Evolutionary conservation across 768 basidiomycete species (phyloP).

Genomic region (Xerocomus potaroensis): DNA sequence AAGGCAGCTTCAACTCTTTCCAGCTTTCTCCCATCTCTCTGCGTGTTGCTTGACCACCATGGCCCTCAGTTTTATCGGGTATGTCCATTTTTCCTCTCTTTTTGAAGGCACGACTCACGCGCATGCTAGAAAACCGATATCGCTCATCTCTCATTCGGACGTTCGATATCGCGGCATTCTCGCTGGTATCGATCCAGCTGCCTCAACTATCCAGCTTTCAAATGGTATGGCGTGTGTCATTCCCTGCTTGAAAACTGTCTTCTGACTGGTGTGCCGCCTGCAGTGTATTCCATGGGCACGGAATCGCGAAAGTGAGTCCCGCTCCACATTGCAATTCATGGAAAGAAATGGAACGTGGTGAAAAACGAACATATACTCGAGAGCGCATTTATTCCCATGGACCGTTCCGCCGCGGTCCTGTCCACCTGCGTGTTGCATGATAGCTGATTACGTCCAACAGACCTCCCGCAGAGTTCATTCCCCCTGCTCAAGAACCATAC

Average conservation of each 20-base stretch:
- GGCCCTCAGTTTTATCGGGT: constrained; percentile 79
- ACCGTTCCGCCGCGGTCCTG: constrained; percentile 45
- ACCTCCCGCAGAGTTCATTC: constrained; percentile 73
- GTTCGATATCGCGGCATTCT: constrained; percentile 86
- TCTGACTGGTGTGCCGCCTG: not conserved
- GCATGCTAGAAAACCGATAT: constrained; percentile 74
- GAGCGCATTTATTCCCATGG: constrained; percentile 50
- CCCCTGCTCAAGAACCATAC: constrained; percentile 79
- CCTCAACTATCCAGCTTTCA: constrained; percentile 83
- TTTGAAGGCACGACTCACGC: not conserved
- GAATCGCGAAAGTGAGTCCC: constrained; percentile 68
- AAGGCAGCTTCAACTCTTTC: constrained; percentile 11
- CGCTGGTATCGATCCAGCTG: constrained; percentile 79
- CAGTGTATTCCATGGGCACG: constrained; percentile 85
- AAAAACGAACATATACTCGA: constrained; percentile 36
- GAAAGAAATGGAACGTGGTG: constrained; percentile 27
- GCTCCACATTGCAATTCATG: not conserved
- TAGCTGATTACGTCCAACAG: constrained; percentile 39
- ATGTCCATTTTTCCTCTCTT: constrained; percentile 13
- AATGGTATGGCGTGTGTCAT: constrained; percentile 53
- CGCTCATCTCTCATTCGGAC: constrained; percentile 87
- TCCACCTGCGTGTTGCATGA: not conserved
- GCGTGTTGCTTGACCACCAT: constrained; percentile 35
- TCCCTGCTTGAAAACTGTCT: not conserved
- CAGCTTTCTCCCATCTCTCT: constrained; percentile 16